Percentiles rank a stretch among this genome's conserved stretches.
These are phyloP conservation scores for Colletotrichum noveboracense DNA, from an alignment of 2,329 filamentous ascomycete genomes.

Conservation along the genomic window DNA sequence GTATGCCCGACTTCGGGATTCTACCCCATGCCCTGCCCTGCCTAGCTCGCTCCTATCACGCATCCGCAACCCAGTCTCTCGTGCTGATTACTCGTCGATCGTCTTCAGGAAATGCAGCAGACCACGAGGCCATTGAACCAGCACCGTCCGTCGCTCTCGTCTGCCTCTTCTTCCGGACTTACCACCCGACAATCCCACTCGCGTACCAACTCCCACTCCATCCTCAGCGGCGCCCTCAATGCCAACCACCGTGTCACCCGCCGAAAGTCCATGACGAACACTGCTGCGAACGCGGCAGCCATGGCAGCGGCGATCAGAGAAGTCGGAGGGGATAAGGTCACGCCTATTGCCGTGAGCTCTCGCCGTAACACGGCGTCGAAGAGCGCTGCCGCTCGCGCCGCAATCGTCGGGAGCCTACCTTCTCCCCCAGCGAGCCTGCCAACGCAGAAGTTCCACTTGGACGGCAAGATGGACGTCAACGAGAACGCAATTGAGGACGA, in stretches of 20 bases:
- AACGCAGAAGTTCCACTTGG: conserved; percentile 55
- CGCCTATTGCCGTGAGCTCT: conserved; percentile 60
- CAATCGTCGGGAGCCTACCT: conserved; percentile 62
- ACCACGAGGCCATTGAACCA: conserved; percentile 71
- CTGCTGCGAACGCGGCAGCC: conserved; percentile 74
- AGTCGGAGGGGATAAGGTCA: conserved; percentile 60
- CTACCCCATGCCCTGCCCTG: conserved; percentile 16
- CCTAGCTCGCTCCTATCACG: conserved; percentile 12
- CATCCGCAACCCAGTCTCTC: conserved; percentile 26
- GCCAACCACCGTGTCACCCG: conserved; percentile 85
- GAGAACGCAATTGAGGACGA: conserved; percentile 76
- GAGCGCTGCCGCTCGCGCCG: conserved; percentile 56
- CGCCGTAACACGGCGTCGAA: conserved; percentile 76
- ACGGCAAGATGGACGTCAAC: conserved; percentile 54
- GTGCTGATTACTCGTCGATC: conserved; percentile 41
- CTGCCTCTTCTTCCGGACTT: conserved; percentile 63
- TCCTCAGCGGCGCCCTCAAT: conserved; percentile 79
- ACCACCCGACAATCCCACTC: conserved; percentile 67
- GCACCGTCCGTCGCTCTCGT: conserved; percentile 64
- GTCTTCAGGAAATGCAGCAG: conserved; percentile 65
- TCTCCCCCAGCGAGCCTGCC: conserved; percentile 74
- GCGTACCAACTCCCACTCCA: conserved; percentile 81
- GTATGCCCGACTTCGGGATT: conserved; percentile 43
- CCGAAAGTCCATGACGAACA: conserved; percentile 89
- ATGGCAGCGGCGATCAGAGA: conserved; percentile 76